Conservation (phyloP, 352 stramenopile genomes). For the Globisporangium uncinulatum region DNA sequence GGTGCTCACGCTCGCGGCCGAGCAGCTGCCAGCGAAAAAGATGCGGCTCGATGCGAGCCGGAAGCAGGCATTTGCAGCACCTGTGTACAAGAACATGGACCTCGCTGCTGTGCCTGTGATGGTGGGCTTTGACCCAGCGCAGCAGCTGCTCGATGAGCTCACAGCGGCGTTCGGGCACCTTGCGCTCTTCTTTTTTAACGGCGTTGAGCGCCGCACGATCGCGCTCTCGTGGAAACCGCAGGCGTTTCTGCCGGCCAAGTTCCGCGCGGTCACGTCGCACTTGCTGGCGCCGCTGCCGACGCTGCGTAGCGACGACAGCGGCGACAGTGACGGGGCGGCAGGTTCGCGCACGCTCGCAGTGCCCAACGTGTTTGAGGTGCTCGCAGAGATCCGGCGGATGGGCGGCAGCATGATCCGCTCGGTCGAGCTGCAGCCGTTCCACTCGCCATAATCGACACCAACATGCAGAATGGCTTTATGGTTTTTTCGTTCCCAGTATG, state of each 20-base stretch:
- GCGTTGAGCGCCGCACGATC: constrained; percentile 54
- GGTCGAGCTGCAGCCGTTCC: constrained; percentile 52
- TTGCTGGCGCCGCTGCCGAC: constrained; percentile 52
- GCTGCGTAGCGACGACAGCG: constrained; percentile 12
- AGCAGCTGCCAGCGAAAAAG: constrained; percentile 58
- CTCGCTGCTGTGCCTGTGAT: constrained; percentile 53
- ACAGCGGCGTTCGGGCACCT: constrained; percentile 54
- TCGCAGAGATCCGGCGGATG: constrained; percentile 69
- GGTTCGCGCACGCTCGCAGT: constrained; percentile 36
- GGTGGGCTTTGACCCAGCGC: constrained; percentile 71
- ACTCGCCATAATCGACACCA: background rate
- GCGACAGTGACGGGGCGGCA: constrained; percentile 13
- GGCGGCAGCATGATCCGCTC: constrained; percentile 54
- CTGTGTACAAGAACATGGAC: constrained; percentile 88
- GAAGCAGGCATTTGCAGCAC: constrained; percentile 60
- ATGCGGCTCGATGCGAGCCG: constrained; percentile 50
- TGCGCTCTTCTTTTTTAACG: constrained; percentile 78
- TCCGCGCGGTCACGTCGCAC: constrained; percentile 70
- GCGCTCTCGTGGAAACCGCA: constrained; percentile 75
- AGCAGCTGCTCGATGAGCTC: constrained; percentile 55
- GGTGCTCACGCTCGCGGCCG: constrained; percentile 38
- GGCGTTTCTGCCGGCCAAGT: constrained; percentile 74
- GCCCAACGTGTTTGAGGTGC: constrained; percentile 72
- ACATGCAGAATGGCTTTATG: background rate
- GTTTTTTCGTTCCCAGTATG: too few species aligned